These are phyloP conservation scores for Casaregolazyma lundiana DNA, from an alignment of 1,139 yeast species.

Conservation along the genomic window DNA sequence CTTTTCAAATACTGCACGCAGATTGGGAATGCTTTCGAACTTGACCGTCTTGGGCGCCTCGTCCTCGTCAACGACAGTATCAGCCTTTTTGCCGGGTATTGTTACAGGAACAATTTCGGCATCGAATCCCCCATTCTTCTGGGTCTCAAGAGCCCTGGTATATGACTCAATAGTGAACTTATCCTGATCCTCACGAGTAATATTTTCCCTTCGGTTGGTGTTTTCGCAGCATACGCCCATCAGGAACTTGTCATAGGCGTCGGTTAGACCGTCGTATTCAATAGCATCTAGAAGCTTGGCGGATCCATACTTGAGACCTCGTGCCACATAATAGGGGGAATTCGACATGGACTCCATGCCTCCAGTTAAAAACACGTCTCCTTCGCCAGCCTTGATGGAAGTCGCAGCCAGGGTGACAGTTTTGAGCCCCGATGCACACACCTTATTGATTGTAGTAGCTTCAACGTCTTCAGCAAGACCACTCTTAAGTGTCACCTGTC, in stretches of 20 bases:
- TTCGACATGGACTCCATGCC: constrained; percentile 65
- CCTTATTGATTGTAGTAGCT: constrained; percentile 57
- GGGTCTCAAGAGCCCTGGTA: constrained; percentile 47
- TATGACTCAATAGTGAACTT: constrained; percentile 49
- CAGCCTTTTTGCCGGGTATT: constrained; percentile 52
- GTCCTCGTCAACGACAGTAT: constrained; percentile 49
- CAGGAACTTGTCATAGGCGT: constrained; percentile 50
- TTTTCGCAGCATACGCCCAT: constrained; percentile 65
- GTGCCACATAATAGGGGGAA: constrained; percentile 44
- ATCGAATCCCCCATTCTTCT: constrained; percentile 44
- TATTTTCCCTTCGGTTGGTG: constrained; percentile 49
- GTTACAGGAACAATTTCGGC: constrained; percentile 52
- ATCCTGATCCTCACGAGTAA: constrained; percentile 56
- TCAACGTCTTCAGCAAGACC: constrained; percentile 52
- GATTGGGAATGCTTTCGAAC: constrained; percentile 61
- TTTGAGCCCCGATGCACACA: constrained; percentile 60
- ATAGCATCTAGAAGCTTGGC: constrained; percentile 47
- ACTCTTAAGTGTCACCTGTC: constrained; percentile 57
- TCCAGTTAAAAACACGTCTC: constrained; percentile 54
- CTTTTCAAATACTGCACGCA: constrained; percentile 84
- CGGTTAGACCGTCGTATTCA: constrained; percentile 54
- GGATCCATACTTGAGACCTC: constrained; percentile 49
- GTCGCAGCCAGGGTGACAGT: constrained; percentile 53
- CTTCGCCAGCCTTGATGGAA: constrained; percentile 49
- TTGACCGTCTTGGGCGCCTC: constrained; percentile 65